These are phyloP conservation scores for Nicotiana otophora DNA, from an alignment of 257 asterid species.

Conservation along the genomic window DNA sequence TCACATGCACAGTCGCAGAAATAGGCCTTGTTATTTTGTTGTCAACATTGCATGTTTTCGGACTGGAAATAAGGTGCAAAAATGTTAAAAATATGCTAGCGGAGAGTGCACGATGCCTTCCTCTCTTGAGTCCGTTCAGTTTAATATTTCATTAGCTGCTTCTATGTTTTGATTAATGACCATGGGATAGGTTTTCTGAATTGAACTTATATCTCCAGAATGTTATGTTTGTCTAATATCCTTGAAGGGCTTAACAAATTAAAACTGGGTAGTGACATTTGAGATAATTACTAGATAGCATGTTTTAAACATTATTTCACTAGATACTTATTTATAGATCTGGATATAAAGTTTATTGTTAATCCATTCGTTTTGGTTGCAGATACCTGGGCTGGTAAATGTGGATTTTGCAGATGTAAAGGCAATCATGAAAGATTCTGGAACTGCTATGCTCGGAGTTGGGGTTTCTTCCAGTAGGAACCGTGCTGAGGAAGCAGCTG, in stretches of 20 bases:
- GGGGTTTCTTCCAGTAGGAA: slow-evolving; percentile 98
- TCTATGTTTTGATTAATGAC: not conserved
- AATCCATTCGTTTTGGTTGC: slow-evolving; percentile 22
- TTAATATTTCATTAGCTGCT: not conserved
- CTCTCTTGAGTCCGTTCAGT: not conserved
- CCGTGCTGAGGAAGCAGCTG: slow-evolving; percentile 98
- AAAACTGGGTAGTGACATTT: not conserved
- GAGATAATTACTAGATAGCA: not conserved
- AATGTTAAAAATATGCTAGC: not conserved
- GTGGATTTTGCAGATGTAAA: slow-evolving; percentile 99
- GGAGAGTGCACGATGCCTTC: not conserved
- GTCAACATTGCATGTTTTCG: not conserved
- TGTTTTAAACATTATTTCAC: not conserved
- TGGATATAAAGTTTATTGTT: not conserved
- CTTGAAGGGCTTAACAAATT: not conserved
- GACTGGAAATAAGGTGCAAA: not conserved
- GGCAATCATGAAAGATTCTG: slow-evolving; percentile 98
- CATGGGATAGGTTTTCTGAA: not conserved
- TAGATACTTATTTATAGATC: not conserved
- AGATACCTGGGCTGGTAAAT: slow-evolving; percentile 96
- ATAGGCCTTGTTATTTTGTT: not conserved
- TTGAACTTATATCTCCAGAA: not conserved
- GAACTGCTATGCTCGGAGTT: slow-evolving; percentile 96
- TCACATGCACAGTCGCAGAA: not conserved
- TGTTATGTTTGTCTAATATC: not conserved